Evolutionary conservation across 345 rosid genomes (phyloP).

Genomic region (Arabidopsis suecica): DNA sequence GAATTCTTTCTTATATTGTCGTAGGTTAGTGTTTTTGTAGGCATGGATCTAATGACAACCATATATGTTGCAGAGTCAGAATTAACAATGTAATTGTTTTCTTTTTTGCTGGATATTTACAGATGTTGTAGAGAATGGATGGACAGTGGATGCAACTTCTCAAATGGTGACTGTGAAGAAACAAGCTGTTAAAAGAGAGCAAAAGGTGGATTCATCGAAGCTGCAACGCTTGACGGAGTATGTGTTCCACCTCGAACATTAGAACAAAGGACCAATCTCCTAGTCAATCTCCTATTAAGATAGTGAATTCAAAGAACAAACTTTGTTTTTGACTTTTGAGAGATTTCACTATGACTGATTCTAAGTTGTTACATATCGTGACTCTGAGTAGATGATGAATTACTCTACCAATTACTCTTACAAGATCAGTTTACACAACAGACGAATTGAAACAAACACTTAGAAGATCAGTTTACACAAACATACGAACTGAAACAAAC

Average conservation of each 20-base stretch:
- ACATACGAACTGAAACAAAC: slow-evolving; percentile 3
- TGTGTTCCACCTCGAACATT: slow-evolving; percentile 83
- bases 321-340: background rate
- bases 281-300: background rate
- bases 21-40: slow-evolving; percentile 1
- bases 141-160: slow-evolving; percentile 68
- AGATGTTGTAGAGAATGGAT: slow-evolving; percentile 78
- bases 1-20: background rate
- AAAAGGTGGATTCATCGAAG: slow-evolving; percentile 73
- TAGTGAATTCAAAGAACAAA: background rate
- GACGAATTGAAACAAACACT: background rate
- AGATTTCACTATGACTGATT: background rate
- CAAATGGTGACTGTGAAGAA: slow-evolving; percentile 79
- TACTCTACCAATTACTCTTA: too few relatives aligned
- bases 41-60: slow-evolving; percentile 6
- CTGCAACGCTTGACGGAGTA: slow-evolving; percentile 85
- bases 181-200: slow-evolving; percentile 59
- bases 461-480: background rate
- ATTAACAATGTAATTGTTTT: background rate
- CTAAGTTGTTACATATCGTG: background rate
- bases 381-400: background rate
- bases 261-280: background rate
- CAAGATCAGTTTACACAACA: background rate
- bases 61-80: background rate
- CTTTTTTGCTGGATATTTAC: slow-evolving; percentile 29